Evolutionary conservation across 192 early-diverging fungal species (phyloP).

Genomic region (Entomortierella beljakovae): DNA sequence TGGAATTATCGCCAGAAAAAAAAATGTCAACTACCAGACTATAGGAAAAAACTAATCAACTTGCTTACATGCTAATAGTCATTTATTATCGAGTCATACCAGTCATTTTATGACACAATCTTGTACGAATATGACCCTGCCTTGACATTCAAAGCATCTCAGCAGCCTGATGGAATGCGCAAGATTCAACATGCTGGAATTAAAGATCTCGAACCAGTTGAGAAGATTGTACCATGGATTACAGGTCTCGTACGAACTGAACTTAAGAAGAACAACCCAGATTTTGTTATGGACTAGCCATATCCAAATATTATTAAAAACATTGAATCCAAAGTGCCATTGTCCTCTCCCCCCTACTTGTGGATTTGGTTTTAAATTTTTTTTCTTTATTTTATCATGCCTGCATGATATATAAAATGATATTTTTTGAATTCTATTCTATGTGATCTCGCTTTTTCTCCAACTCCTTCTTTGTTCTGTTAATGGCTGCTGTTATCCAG

Average conservation of each 20-base stretch:
- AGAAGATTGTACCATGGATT: constrained; percentile 46
- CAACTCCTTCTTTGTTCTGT: no score
- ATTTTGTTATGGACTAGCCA: constrained; percentile 16
- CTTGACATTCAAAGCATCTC: constrained; percentile 34
- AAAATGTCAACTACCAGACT: no score
- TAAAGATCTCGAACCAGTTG: constrained; percentile 32
- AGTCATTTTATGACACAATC: constrained; percentile 61
- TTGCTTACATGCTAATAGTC: constrained; percentile 36
- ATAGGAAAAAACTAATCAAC: not conserved
- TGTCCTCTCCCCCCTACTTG: no score
- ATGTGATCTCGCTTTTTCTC: no score
- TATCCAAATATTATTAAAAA: not conserved
- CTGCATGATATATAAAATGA: no score
- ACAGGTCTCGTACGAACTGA: constrained; percentile 21
- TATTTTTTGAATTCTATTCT: no score
- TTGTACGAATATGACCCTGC: constrained; percentile 52
- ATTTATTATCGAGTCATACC: constrained; percentile 61
- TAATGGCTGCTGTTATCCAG: not conserved
- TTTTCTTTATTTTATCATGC: no score
- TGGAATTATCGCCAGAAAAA: not conserved
- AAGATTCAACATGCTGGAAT: constrained; percentile 41
- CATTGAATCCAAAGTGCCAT: no score
- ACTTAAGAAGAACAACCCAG: constrained; percentile 38
- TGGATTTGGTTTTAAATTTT: no score
- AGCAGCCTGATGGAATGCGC: constrained; percentile 24